Base-by-base conservation (phyloP, 768 basidiomycete species). In the Lentinula detonsa region DNA sequence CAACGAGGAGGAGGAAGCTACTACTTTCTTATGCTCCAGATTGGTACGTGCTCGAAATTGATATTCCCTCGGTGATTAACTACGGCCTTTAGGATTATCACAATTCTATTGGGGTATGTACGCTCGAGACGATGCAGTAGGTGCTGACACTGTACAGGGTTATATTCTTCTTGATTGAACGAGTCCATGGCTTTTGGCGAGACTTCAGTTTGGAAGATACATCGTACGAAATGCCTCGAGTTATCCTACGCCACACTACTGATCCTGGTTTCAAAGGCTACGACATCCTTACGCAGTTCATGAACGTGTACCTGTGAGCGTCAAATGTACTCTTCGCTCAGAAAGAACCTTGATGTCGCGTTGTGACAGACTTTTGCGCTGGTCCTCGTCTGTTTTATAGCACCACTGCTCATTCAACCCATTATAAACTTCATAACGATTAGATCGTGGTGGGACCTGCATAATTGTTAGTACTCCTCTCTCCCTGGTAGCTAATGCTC, bases 371-470 rank as follows among this genome's bases (percentile, higher is more conserved):
- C 79, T 65, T 18, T 74, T 42, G 83, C 80, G 16, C 68, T 87
- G 5, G 81, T 79, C 64, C 64, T 85, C 11, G 83, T 87, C 54
- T 75, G 74, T 56, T 73, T 81, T 59, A 82, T 87, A 2, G 78
- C 90, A 2, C 95, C 95, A 0, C 70, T 92, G 21, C 67, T 85
- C 49, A 74, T 93, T 46, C 85, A 92, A 67, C 79, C 87, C 18
- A 65, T 85, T 18, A 80, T 95, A 65, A 91, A 91, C 65, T 61
- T 85, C 21, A 53, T 90, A 13, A 88, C 92, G 21, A 76, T 93
- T 33, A 82, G 88, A n/a, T 88, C 86, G 2, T 86, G 85, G 77
- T 98, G 95, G 94, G 96, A 97, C 68, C 75, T 89, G 31, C 95
- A 97, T 68, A 87, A 85, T 67, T 79, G 88, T 74, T 64, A 71